Evolutionary conservation across 1,284 basidiomycete genomes (phyloP).

Genomic region (Xerocomus amazonicus): DNA sequence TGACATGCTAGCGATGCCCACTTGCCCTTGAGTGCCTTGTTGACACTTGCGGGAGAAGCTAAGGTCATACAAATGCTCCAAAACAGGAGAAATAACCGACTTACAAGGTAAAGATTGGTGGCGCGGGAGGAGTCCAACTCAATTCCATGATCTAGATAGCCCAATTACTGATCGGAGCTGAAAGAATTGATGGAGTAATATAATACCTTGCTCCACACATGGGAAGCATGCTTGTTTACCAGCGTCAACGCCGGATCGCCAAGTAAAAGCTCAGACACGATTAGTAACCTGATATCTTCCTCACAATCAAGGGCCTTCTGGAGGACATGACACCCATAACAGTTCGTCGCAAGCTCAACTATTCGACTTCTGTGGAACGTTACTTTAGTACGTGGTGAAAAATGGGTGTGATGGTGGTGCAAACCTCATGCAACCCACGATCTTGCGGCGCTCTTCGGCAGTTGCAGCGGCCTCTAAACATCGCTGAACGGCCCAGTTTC

Average conservation of each 20-base stretch:
- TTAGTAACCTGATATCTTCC: slow-evolving; percentile 73
- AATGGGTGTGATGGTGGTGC: slow-evolving; percentile 12
- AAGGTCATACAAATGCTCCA: slow-evolving; percentile 1
- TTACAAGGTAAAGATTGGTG: slow-evolving; percentile 79
- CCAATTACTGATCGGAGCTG: slow-evolving; percentile 4
- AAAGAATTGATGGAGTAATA: slow-evolving; percentile 7
- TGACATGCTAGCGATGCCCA: slow-evolving; percentile 86
- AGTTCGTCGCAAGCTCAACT: slow-evolving; percentile 79
- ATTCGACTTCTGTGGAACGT: slow-evolving; percentile 57
- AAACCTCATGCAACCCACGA: slow-evolving; percentile 77
- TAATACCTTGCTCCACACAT: slow-evolving; percentile 80
- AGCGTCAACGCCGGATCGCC: slow-evolving; percentile 79
- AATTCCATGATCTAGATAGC: slow-evolving; percentile 70
- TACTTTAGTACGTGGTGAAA: slow-evolving; percentile 8
- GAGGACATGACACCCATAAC: slow-evolving; percentile 81
- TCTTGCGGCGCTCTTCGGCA: slow-evolving; percentile 69
- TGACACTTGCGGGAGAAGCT: slow-evolving; percentile 51
- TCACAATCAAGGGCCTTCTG: slow-evolving; percentile 87
- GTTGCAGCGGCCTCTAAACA: slow-evolving; percentile 74
- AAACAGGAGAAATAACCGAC: slow-evolving; percentile 27
- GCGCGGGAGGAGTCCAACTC: slow-evolving; percentile 76
- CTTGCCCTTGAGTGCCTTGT: slow-evolving; percentile 77
- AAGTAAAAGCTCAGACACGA: slow-evolving; percentile 75
- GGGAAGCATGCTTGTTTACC: slow-evolving; percentile 82
- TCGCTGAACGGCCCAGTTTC: slow-evolving; percentile 83